Evolutionary conservation across 306 rosid species (phyloP), one percentile per base, ranked within the genome.

Genomic region (Vigna hirtella): DNA sequence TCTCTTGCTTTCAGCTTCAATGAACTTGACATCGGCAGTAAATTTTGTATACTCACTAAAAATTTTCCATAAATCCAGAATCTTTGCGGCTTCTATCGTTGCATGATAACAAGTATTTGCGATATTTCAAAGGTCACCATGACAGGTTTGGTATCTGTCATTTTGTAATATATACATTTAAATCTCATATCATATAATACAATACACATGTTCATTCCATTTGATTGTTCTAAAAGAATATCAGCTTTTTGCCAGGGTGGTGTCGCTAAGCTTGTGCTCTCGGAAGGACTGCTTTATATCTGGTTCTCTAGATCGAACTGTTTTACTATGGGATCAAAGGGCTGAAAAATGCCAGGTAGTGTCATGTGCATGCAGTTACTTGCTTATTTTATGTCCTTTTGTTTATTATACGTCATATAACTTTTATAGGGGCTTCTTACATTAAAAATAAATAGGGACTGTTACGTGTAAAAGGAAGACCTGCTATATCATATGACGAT

Each of bases 51-150:
- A 49, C 43, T 45, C 34, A 43, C 75, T 70, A 85, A 24, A 86
- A 61, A 51, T 77, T 76, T 30, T 68, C 13, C 57, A 51, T 81
- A 45, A 30, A 58, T 74, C 66, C 87, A 95, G 98, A 95, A 87
- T 95, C 98, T 77, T 59, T 92, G 84, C 89, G 98, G 88, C 95
- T 92, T 82, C 90, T 95, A 49, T 90, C 98, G 1, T 81, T 95
- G 86, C 91, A 95, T 38, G 98, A 95, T 88, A 92, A 95, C 84
- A 92, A 92, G 89, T 95, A 95, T 78, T 84, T 95, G 86, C 88
- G 97, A 84, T 95, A 95, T 86, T 95, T 92, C 85, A 95, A 90
- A 87, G 98, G 98, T 64, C 98, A 95, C 78, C 98, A 92, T 73
- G 98, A 91, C 90, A 92, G 98, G 98, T 95, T 77, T 67, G 58